Percentiles rank a stretch among this genome's conserved stretches.
Evolutionary conservation across 1,284 basidiomycete genomes (phyloP).

Genomic region (Gastroboletus turbinatus): DNA sequence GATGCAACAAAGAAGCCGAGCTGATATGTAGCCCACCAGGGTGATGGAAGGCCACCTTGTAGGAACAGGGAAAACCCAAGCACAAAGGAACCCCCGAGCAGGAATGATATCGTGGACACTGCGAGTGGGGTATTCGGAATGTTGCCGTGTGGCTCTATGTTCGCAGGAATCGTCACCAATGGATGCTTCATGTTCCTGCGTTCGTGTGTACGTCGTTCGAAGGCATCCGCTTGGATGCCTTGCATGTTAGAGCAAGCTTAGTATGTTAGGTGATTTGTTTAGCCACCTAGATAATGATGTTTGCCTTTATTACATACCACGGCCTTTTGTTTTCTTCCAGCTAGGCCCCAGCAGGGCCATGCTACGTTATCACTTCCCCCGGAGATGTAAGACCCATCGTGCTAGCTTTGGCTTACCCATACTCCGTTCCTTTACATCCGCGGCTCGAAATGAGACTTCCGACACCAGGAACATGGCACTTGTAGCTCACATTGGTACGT

Average conservation of each 20-base stretch:
- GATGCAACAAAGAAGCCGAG: constrained; percentile 80
- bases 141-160: constrained; percentile 49
- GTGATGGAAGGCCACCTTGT: constrained; percentile 42
- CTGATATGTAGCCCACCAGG: constrained; percentile 73
- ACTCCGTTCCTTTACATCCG: constrained; percentile 24
- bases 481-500: constrained; percentile 79
- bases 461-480: constrained; percentile 75
- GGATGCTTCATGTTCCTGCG: constrained; percentile 41
- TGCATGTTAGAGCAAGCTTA: constrained; percentile 8
- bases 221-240: constrained; percentile 31
- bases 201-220: constrained; percentile 50
- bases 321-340: not conserved
- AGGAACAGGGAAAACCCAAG: constrained; percentile 53
- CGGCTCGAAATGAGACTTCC: constrained; percentile 29
- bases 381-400: constrained; percentile 15
- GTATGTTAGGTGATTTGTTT: not conserved
- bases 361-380: constrained; percentile 12
- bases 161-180: constrained; percentile 53
- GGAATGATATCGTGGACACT: constrained; percentile 70
- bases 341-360: constrained; percentile 14
- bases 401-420: not conserved
- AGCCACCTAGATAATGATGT: not conserved
- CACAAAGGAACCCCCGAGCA: constrained; percentile 65
- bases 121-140: constrained; percentile 85
- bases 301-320: constrained; percentile 23